These are phyloP conservation scores for Candida chauliodis DNA, from an alignment of 805 yeast species.

Conservation along the genomic window DNA sequence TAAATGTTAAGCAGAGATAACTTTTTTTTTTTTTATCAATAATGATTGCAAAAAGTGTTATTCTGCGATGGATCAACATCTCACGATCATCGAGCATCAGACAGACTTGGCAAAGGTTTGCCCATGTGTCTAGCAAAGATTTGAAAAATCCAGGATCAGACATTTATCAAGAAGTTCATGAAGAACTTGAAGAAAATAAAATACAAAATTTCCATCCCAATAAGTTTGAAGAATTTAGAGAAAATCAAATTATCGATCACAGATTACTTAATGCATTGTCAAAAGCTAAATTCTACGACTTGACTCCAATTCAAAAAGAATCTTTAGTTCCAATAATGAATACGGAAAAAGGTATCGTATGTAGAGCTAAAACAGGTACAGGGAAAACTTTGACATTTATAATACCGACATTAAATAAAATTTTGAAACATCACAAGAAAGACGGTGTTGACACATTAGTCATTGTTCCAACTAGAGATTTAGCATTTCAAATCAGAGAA, in stretches of 20 bases:
- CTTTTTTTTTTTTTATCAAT: not conserved
- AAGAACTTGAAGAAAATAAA: not conserved
- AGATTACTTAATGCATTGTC: constrained; percentile 29
- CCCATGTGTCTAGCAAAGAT: not conserved
- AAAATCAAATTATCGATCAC: not conserved
- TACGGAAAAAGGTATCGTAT: constrained; percentile 64
- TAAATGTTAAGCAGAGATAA: constrained; percentile 2
- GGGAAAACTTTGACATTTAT: constrained; percentile 92
- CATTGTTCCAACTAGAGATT: constrained; percentile 87
- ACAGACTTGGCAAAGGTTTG: no score
- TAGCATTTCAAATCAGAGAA: constrained; percentile 75
- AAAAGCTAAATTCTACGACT: constrained; percentile 43
- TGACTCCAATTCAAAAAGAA: constrained; percentile 69
- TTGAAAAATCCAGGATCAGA: not conserved
- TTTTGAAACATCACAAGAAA: constrained; percentile 24
- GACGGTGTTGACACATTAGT: constrained; percentile 46
- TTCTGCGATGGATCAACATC: no score
- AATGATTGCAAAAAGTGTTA: no score
- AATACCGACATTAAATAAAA: constrained; percentile 51
- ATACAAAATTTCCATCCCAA: constrained; percentile 1
- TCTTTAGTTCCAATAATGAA: constrained; percentile 56
- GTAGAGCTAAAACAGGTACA: constrained; percentile 92
- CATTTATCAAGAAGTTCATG: not conserved
- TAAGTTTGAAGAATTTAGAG: constrained; percentile 4
- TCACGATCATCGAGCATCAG: no score